Conservation (phyloP, 768 basidiomycete species). For the Leccinellum albellum region DNA sequence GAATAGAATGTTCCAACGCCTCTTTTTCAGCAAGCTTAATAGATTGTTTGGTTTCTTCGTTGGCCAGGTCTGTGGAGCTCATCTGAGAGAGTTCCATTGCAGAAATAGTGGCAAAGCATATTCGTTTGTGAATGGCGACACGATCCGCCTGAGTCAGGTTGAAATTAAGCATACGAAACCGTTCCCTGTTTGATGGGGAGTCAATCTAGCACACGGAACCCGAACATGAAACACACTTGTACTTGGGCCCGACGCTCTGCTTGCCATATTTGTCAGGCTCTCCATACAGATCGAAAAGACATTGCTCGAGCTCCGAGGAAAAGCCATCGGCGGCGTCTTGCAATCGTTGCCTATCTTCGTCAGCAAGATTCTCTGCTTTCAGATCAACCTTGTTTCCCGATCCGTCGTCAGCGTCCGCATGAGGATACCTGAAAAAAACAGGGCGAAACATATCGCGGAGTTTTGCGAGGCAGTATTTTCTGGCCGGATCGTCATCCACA, state of each 20-base stretch:
- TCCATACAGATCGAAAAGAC: constrained; percentile 69
- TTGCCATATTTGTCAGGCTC: constrained; percentile 73
- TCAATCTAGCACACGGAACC: constrained; percentile 1
- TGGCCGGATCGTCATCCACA: constrained; percentile 63
- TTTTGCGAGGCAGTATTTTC: constrained; percentile 79
- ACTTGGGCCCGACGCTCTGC: constrained; percentile 64
- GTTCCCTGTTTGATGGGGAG: constrained; percentile 52
- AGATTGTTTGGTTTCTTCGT: constrained; percentile 79
- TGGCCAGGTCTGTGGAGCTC: constrained; percentile 86
- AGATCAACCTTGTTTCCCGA: constrained; percentile 37
- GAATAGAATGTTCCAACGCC: constrained; percentile 79
- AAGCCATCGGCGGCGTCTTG: constrained; percentile 59
- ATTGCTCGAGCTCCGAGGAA: constrained; percentile 69
- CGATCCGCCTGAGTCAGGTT: constrained; percentile 84
- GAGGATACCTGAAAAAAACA: constrained; percentile 70
- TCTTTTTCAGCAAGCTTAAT: constrained; percentile 81
- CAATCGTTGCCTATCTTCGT: constrained; percentile 55
- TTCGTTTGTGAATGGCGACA: constrained; percentile 72
- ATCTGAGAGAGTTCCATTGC: constrained; percentile 75
- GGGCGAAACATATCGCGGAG: constrained; percentile 66
- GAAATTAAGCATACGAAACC: constrained; percentile 86
- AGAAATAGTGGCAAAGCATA: constrained; percentile 61
- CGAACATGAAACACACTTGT: constrained; percentile 57
- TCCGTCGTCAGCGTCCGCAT: constrained; percentile 37
- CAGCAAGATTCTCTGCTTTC: constrained; percentile 51